Percentiles rank a stretch among this genome's conserved stretches.
phyloP scores from a whole-genome alignment of 2,329 filamentous ascomycete species.

The Cercospora nicotianae region DNA sequence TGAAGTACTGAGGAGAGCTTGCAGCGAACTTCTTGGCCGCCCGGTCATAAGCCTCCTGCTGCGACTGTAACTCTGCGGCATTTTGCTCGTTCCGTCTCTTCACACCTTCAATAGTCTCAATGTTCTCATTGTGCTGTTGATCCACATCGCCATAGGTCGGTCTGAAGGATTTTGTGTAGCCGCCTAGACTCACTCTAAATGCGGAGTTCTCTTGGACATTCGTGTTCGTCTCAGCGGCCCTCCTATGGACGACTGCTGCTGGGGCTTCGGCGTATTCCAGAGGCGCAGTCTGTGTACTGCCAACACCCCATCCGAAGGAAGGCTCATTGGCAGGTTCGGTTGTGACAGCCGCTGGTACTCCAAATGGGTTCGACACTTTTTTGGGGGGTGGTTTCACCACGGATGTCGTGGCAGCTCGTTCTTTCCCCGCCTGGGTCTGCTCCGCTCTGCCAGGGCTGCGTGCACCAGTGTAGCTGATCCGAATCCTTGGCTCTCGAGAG shows the following conservation, averaged over 20 bases:
- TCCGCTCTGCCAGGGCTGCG: neutral
- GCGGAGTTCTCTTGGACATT: neutral
- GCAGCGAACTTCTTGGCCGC: neutral
- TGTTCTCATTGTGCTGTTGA: neutral
- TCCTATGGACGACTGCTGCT: neutral
- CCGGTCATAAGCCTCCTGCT: conserved; percentile 6
- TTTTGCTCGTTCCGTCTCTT: neutral
- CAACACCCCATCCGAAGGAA: conserved; percentile 15
- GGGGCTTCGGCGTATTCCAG: conserved; percentile 9
- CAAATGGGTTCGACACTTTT: conserved; percentile 16
- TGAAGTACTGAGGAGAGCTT: neutral
- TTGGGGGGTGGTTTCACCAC: neutral
- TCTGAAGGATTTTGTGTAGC: neutral
- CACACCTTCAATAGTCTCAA: neutral
- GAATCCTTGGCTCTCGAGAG: neutral
- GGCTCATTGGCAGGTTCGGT: neutral
- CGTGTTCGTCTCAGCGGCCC: neutral
- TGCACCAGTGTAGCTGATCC: neutral
- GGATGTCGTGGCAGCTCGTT: neutral
- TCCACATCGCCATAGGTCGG: neutral
- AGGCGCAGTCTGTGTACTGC: conserved; percentile 14
- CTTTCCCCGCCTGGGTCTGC: neutral
- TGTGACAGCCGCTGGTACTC: neutral
- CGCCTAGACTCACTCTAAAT: neutral
- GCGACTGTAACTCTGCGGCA: neutral